Evolutionary conservation across 352 stramenopile species (phyloP).

Genomic region (Phytopythium mirpurense): DNA sequence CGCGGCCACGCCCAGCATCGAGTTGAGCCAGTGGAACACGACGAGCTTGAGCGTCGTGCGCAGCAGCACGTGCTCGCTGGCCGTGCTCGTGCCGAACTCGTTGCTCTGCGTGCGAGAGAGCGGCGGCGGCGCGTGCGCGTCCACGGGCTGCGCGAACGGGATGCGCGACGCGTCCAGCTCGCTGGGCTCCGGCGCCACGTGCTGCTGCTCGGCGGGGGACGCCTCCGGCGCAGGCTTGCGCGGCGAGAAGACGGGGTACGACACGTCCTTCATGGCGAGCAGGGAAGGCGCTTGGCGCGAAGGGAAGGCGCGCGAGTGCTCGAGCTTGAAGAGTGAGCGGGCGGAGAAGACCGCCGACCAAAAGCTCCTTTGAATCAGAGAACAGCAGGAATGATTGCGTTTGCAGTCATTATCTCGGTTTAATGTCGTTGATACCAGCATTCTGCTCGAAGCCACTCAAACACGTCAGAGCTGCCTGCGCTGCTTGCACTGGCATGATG

Average conservation of each 20-base stretch:
- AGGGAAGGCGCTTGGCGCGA: no score
- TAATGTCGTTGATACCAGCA: background rate
- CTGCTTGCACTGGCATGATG: no score
- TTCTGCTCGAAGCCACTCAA: no score
- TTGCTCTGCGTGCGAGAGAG: slow-evolving; percentile 11
- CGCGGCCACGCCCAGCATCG: slow-evolving; percentile 29
- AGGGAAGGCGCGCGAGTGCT: no score
- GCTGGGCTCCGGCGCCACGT: slow-evolving; percentile 7
- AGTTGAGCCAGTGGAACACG: slow-evolving; percentile 61
- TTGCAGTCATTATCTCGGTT: background rate
- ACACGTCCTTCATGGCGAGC: slow-evolving; percentile 12
- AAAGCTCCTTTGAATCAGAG: background rate
- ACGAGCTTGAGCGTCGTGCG: slow-evolving; percentile 38
- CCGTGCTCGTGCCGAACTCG: slow-evolving; percentile 10
- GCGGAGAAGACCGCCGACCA: no score
- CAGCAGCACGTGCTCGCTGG: slow-evolving; percentile 18
- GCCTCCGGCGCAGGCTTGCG: slow-evolving; percentile 13
- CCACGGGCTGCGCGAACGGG: slow-evolving; percentile 7
- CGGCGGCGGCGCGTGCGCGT: slow-evolving; percentile 5
- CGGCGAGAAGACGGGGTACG: slow-evolving; percentile 25
- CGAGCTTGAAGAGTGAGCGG: no score
- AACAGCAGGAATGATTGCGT: background rate
- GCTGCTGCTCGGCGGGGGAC: background rate
- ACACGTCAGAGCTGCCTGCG: no score
- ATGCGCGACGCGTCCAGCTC: slow-evolving; percentile 9